Percentiles rank a stretch among this genome's conserved stretches.
Conservation (phyloP, 495 filamentous ascomycete species). For the Daldinia caldariorum region DNA sequence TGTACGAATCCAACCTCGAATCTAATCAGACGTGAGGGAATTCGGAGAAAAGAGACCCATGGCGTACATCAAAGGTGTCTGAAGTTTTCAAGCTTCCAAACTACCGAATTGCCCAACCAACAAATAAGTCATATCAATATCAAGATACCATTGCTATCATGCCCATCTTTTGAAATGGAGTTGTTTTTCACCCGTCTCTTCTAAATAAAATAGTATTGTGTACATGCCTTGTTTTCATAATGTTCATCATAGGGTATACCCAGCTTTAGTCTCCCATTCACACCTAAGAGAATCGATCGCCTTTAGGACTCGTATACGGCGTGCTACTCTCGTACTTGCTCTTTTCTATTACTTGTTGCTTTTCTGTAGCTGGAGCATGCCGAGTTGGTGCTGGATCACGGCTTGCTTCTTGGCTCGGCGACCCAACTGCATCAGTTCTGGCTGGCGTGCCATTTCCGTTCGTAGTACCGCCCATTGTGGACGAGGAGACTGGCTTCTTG, state of each 20-base stretch:
- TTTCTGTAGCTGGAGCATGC: slow-evolving; percentile 80
- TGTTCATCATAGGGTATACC: slow-evolving; percentile 26
- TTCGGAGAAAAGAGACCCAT: slow-evolving; percentile 7
- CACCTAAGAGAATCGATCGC: slow-evolving; percentile 77
- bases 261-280: slow-evolving; percentile 2
- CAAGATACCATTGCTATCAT: not conserved
- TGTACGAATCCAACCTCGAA: not conserved
- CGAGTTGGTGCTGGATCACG: slow-evolving; percentile 87
- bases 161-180: slow-evolving; percentile 14
- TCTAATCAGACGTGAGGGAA: not conserved
- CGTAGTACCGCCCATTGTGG: slow-evolving; percentile 53
- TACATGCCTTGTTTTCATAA: slow-evolving; percentile 26
- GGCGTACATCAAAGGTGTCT: slow-evolving; percentile 15
- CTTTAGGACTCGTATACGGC: slow-evolving; percentile 77
- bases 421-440: slow-evolving; percentile 69
- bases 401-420: slow-evolving; percentile 81
- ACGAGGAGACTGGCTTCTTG: slow-evolving; percentile 46
- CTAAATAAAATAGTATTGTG: slow-evolving; percentile 20
- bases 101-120: not conserved
- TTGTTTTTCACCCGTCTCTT: slow-evolving; percentile 7
- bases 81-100: not conserved
- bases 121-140: slow-evolving; percentile 3
- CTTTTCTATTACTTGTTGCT: slow-evolving; percentile 75
- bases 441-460: slow-evolving; percentile 52
- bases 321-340: slow-evolving; percentile 84